Evolutionary conservation across 371 early-diverging fungal genomes (phyloP), one percentile per base, ranked within the genome.

Genomic region (Mucor lusitanicus): DNA sequence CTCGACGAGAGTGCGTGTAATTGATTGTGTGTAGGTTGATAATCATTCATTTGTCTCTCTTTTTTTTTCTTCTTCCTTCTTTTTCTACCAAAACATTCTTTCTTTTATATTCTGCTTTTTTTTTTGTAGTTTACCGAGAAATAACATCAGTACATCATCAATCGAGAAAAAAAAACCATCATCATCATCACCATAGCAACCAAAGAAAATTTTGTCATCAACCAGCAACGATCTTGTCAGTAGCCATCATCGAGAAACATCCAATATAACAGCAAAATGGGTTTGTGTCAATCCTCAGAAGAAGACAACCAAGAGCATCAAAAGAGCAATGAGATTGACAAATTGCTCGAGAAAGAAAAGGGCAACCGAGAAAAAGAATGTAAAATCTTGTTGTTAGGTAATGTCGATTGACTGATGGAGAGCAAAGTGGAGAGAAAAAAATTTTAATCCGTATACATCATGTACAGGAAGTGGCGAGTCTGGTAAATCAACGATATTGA

Each of bases 401-500:
- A 11, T 33, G 12, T 32, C 13, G 19, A 37, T 54, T 62, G 19
- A 37, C 39, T 62, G 30, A 4, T 44, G n/a, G 13, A 21, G 15
- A 57, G 25, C 37, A 37, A 59, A 9, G 17, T 23, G 7, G 27
- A 21, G 27, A 21, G 32, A n/a, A n/a, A 32, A 32, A 17, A n/a
- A 30, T 27, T 25, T 54, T 32, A 57, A 28, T 40, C 40, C 40
- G n/a, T 27, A 15, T 39, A 37, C 33, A 39, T 19, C 48, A 53
- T 15, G 27, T 56, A 56, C 56, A 56, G 56, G 56, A 15, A 56
- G 56, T 78, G 95, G 95, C 63, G 96, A 95, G 78, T 92, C 93
- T 39, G 96, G 96, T 55, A 95, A 95, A 74, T 91, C 92, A 60
- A 96, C 96, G 46, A 90, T 96, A 72, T 87, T 95, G 35, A 96